A percentile compares a stretch with the other conserved stretches of the same genome.
Evolutionary conservation across 495 filamentous ascomycete genomes (phyloP).

Genomic region (Penicillium ochrochloron): DNA sequence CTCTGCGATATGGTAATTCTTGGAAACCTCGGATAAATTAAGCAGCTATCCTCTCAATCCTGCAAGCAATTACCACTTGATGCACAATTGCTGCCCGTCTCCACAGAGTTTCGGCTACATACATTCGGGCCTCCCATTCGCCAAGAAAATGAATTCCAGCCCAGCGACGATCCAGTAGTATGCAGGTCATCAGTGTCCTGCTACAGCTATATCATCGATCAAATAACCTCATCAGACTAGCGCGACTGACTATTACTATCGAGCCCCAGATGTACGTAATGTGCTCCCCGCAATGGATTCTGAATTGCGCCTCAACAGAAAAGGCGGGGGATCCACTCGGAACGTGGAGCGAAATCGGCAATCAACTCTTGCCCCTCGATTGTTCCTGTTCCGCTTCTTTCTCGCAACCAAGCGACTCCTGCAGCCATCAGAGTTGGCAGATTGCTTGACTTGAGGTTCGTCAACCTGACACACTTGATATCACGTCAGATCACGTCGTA

Average conservation of each 20-base stretch:
- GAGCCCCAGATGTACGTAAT: neutral
- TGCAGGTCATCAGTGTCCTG: neutral
- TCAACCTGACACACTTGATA: neutral
- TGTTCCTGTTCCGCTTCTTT: neutral
- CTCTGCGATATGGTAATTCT: neutral
- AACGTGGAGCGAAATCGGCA: conserved; percentile 6
- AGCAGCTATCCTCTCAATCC: conserved; percentile 2
- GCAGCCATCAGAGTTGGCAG: neutral
- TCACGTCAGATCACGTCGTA: neutral
- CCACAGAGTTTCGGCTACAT: neutral
- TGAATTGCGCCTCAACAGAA: conserved; percentile 2
- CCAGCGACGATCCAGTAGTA: neutral
- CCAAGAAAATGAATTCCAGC: neutral
- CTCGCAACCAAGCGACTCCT: neutral
- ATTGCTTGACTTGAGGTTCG: neutral
- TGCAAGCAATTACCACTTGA: neutral
- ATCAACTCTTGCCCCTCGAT: neutral
- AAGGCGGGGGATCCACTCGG: conserved; percentile 9
- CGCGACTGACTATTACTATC: neutral
- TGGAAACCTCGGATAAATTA: neutral
- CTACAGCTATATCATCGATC: neutral
- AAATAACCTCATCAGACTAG: neutral
- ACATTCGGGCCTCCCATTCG: neutral
- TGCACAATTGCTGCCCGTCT: neutral
- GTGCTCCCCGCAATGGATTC: conserved; percentile 5